Conservation (phyloP, 1,284 basidiomycete genomes). For the Cryptococcus sp. region DNA sequence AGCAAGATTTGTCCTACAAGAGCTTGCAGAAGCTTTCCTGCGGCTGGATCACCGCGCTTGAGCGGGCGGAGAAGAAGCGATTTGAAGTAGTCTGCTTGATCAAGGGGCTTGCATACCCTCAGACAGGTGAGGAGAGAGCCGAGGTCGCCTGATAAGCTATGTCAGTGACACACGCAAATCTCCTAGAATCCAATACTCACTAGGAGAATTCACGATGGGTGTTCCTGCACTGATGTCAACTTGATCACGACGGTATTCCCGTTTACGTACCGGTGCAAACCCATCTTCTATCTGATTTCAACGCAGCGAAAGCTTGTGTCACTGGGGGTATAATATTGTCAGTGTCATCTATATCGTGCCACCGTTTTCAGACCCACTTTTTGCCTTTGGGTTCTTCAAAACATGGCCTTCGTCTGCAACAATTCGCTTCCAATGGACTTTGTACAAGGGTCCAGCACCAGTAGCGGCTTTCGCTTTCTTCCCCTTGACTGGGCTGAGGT, state of each 20-base stretch:
- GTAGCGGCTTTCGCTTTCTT: slow-evolving; percentile 39
- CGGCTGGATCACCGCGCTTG: slow-evolving; percentile 64
- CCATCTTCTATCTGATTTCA: slow-evolving; percentile 76
- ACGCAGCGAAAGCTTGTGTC: slow-evolving; percentile 67
- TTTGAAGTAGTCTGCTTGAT: slow-evolving; percentile 76
- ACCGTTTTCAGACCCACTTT: slow-evolving; percentile 55
- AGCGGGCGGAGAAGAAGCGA: slow-evolving; percentile 70
- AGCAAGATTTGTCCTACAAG: slow-evolving; percentile 82
- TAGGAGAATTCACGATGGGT: slow-evolving; percentile 83
- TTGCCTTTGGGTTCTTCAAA: slow-evolving; percentile 80
- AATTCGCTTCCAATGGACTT: slow-evolving; percentile 78
- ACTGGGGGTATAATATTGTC: slow-evolving; percentile 41
- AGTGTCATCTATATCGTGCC: not conserved
- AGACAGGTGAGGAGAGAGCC: slow-evolving; percentile 81
- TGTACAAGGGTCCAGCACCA: slow-evolving; percentile 61
- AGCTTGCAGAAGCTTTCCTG: slow-evolving; percentile 73
- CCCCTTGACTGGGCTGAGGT: slow-evolving; percentile 11
- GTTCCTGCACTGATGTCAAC: slow-evolving; percentile 61
- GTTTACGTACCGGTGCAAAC: slow-evolving; percentile 38
- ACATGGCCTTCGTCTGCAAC: slow-evolving; percentile 86
- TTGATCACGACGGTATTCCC: not conserved
- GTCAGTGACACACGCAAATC: not conserved
- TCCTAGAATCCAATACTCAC: slow-evolving; percentile 12
- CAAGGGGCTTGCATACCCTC: slow-evolving; percentile 74
- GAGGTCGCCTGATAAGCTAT: slow-evolving; percentile 63